Percentiles rank a stretch among this genome's conserved stretches.
phyloP scores from a whole-genome alignment of 441 rosid species.

The Brassica hybrid region DNA sequence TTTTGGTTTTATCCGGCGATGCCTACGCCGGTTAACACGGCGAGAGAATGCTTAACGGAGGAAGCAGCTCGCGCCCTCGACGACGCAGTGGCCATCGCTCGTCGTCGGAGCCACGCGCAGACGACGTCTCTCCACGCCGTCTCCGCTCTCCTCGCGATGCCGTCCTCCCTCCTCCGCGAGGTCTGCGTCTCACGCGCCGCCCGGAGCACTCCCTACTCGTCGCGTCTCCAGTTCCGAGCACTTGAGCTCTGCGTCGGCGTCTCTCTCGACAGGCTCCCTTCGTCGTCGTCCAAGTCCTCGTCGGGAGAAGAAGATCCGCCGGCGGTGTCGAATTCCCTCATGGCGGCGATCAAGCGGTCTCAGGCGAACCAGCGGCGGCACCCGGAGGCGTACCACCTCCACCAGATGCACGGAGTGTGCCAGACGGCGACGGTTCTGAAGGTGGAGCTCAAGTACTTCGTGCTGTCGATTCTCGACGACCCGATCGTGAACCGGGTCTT shows the following conservation, averaged over 20 bases:
- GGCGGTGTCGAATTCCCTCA: constrained; percentile 75
- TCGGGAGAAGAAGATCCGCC: constrained; percentile 58
- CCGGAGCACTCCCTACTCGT: constrained; percentile 49
- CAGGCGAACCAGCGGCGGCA: constrained; percentile 80
- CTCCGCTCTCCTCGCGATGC: constrained; percentile 68
- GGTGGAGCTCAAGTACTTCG: constrained; percentile 68
- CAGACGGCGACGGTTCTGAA: constrained; percentile 46
- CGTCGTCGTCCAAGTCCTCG: constrained; percentile 52
- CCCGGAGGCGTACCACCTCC: constrained; percentile 73
- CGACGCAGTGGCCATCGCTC: too few species aligned
- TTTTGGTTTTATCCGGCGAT: constrained; percentile 52
- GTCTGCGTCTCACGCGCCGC: constrained; percentile 70
- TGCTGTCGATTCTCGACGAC: constrained; percentile 77
- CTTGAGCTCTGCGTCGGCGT: constrained; percentile 77
- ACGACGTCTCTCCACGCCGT: constrained; percentile 88
- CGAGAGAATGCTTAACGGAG: too few species aligned
- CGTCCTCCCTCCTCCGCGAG: constrained; percentile 69
- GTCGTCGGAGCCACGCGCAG: constrained; percentile 46
- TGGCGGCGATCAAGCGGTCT: constrained; percentile 89
- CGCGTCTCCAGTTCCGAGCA: constrained; percentile 70
- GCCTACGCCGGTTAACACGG: too few species aligned
- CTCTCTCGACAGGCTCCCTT: constrained; percentile 69
- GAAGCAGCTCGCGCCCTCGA: too few species aligned
- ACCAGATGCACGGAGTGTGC: constrained; percentile 58
- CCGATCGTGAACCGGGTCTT: constrained; percentile 79